A percentile compares a stretch with the other conserved stretches of the same genome.
Evolutionary conservation across 495 filamentous ascomycete genomes (phyloP).

Genomic region (Apiosordaria backusii): DNA sequence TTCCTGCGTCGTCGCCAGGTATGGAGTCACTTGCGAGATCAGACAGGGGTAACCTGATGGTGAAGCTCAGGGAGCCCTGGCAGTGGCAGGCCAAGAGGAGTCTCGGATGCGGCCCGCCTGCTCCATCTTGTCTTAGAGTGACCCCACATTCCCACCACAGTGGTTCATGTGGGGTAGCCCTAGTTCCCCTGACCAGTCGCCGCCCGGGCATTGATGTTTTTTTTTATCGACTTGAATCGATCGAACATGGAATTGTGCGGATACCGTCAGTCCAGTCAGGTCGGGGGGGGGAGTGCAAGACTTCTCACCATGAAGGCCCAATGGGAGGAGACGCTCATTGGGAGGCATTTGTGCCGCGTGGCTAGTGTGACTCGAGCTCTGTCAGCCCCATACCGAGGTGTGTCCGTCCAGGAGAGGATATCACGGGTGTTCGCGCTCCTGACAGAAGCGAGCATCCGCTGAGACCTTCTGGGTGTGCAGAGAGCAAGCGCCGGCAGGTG

Average conservation of each 20-base stretch:
- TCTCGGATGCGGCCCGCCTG: too few relatives aligned
- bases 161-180: slow-evolving; percentile 1
- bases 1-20: too few relatives aligned
- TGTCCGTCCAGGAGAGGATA: neutral
- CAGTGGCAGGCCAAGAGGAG: neutral
- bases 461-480: neutral
- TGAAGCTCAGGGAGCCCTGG: neutral
- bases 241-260: too few relatives aligned
- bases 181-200: slow-evolving; percentile 1
- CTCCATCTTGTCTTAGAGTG: neutral
- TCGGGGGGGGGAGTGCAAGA: neutral
- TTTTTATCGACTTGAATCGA: neutral
- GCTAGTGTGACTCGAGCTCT: neutral
- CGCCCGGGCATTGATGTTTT: neutral
- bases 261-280: neutral
- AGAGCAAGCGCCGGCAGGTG: slow-evolving; percentile 6
- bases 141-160: neutral
- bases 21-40: too few relatives aligned
- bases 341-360: neutral
- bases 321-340: neutral
- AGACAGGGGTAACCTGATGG: neutral
- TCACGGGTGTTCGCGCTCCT: neutral
- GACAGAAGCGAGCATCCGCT: too few relatives aligned
- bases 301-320: neutral
- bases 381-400: neutral